Base-by-base conservation (phyloP, 2,329 filamentous ascomycete genomes). In the Beauveria sp. region DNA sequence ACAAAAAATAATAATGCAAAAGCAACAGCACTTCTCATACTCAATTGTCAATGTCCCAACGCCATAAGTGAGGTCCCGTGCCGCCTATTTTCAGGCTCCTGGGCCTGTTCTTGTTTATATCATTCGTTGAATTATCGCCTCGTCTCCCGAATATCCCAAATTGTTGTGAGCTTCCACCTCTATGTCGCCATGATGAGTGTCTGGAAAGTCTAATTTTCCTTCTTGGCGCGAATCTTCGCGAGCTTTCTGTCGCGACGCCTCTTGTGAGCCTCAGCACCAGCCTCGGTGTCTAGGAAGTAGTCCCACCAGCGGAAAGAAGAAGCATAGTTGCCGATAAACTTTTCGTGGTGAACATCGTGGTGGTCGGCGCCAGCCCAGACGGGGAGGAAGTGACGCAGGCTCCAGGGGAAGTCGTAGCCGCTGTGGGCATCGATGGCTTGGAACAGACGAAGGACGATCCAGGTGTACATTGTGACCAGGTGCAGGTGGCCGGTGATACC, bases 221-320 rank as follows among this genome's bases (percentile, higher is more conserved):
- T 92, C 81, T 86, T 87, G 65, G 80, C 79, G 72, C 80, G 80
- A 74, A 88, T 81, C 62, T 84, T 75, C 60, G 80, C 83, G 56
- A 90, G 70, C 84, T 90, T 93, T 75, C 80, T 86, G 76, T 95
- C 91, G 63, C 92, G 85, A 72, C 93, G 87, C 72, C 82, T 84
- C 86, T 92, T 93, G 69, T 89, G 84, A 46, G 93, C 91, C 76
- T 96, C 93, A 43, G 90, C 85, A 58, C 90, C 91, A 66, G 91
- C 91, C 82, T 99, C 93, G 64, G 95, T 99, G 77, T 97, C 93
- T 67, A 98, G 83, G 68, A 87, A 75, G 75, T 89, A 96, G 79
- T 99, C 95, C 95, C 95, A 99, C 95, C 95, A 99, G 75, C 93
- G 86, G 86, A 99, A 99, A 81, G 91, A 96, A 73, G 92, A 96